Conservation (phyloP, 177 flowering plant species). For the Vitis hybrid region DNA sequence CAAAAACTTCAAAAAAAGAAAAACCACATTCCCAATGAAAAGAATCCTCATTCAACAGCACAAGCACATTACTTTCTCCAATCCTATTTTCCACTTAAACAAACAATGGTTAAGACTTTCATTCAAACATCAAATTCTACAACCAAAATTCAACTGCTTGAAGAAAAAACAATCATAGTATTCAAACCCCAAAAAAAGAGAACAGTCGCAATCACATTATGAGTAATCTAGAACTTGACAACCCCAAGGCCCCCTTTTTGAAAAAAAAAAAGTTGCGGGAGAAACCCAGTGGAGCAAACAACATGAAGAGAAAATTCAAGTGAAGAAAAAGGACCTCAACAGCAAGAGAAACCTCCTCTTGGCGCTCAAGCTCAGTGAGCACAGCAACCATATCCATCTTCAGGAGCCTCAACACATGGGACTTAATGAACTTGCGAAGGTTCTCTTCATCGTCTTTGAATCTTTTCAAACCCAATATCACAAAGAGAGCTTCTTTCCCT, state of each 20-base stretch:
- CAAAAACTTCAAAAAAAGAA: constrained; percentile 53
- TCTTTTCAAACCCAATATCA: constrained; percentile 68
- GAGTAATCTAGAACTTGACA: background rate
- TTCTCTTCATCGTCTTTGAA: constrained; percentile 72
- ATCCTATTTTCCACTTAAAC: too few relatives aligned
- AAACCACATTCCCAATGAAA: constrained; percentile 20
- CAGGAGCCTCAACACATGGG: constrained; percentile 71
- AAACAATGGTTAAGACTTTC: background rate
- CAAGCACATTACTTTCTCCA: too few relatives aligned
- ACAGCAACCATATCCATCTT: constrained; percentile 90
- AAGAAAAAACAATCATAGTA: too few relatives aligned
- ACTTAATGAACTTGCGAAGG: constrained; percentile 70
- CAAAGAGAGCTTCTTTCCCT: constrained; percentile 87
- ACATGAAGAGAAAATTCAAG: background rate
- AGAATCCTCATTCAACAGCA: too few relatives aligned
- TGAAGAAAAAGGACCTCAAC: constrained; percentile 46
- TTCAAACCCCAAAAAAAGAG: too few relatives aligned
- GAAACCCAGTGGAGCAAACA: background rate
- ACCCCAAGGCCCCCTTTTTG: too few relatives aligned
- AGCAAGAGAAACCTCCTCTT: constrained; percentile 70
- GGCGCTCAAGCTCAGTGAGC: constrained; percentile 78
- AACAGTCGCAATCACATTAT: background rate
- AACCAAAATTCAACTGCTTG: background rate
- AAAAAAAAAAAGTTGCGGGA: too few relatives aligned
- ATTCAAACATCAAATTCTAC: background rate